Evolutionary conservation across 257 asterid genomes (phyloP).

Genomic region (Parsonsia alboflavescens): DNA sequence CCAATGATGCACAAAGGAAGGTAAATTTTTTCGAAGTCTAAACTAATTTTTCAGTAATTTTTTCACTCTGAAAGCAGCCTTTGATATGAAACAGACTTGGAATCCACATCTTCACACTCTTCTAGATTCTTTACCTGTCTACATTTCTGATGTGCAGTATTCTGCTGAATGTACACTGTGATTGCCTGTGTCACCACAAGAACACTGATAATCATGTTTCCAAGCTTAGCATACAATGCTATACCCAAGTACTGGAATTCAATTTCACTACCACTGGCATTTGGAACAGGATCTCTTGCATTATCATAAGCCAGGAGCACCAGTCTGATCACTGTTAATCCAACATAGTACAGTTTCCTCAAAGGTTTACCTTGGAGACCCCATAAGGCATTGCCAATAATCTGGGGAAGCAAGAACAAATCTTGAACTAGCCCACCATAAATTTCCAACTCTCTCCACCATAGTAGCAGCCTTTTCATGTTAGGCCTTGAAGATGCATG

Average conservation of each 20-base stretch:
- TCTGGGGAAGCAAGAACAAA: constrained; percentile 24
- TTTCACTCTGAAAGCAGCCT: constrained; percentile 18
- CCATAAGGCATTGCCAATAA: constrained; percentile 18
- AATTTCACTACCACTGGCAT: neutral
- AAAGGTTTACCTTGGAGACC: constrained; percentile 13
- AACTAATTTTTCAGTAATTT: too few relatives aligned
- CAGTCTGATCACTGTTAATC: constrained; percentile 12
- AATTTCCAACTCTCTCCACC: constrained; percentile 13
- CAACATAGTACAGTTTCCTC: constrained; percentile 19
- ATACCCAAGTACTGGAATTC: constrained; percentile 15
- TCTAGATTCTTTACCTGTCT: neutral
- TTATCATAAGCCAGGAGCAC: constrained; percentile 14
- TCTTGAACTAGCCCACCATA: constrained; percentile 19
- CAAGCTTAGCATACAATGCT: constrained; percentile 6
- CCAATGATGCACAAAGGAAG: too few relatives aligned
- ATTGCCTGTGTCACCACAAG: constrained; percentile 8
- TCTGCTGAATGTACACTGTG: constrained; percentile 15
- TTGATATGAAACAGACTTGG: constrained; percentile 12
- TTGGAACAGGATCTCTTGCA: constrained; percentile 20
- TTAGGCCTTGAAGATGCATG: neutral
- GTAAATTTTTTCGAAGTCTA: too few relatives aligned
- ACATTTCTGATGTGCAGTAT: neutral
- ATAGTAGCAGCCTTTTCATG: constrained; percentile 5
- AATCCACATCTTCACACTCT: neutral
- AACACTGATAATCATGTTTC: constrained; percentile 4